Evolutionary conservation across 208 protist genomes (phyloP), one percentile per base, ranked within the genome.

Genomic region (Phytomonas francai): DNA sequence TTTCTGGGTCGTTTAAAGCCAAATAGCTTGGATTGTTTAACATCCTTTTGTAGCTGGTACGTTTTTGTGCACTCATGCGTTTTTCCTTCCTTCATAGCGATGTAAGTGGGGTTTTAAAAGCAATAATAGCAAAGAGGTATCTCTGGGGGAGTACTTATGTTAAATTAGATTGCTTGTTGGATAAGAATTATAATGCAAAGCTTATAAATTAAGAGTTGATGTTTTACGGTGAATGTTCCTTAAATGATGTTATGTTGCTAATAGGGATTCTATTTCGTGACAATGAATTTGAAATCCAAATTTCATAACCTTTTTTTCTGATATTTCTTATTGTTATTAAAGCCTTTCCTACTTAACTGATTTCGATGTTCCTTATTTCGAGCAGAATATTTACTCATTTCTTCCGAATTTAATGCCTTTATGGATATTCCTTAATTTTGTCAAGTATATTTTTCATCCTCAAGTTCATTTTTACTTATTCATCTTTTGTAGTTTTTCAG

Each of bases 401-500:
- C 0, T 45, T 63, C 59, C 22, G 59, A 36, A 63, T 25, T 22
- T 56, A 6, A 49, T 51, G 63, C 16, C 33, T 7, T 58, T 67
- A 6, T 31, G 5, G 0, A 25, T 60, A 7, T n/a, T 67, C 0
- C 25, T 67, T 45, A 30, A 60, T 60, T 68, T 34, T 14, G 4
- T 68, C 30, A 14, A 30, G 14, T 60, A 42, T 14, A 11, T 59
- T 62, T 56, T 34, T 28, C 58, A n/a, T 58, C 57, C 28, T 0
- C 56, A 54, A 66, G 32, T 57, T 72, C 4, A 57, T 58, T 72
- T 31, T 72, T 71, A 51, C 39, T 62, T 71, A 59, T 63, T 58
- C 12, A 58, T 65, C 49, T 63, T 66, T 36, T 62, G 63, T 65
- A 54, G 39, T 65, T 42, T 29, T 65, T 22, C 8, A 29, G 27